Conservation (phyloP, 768 basidiomycete species). For the Boletus tomentosulus region DNA sequence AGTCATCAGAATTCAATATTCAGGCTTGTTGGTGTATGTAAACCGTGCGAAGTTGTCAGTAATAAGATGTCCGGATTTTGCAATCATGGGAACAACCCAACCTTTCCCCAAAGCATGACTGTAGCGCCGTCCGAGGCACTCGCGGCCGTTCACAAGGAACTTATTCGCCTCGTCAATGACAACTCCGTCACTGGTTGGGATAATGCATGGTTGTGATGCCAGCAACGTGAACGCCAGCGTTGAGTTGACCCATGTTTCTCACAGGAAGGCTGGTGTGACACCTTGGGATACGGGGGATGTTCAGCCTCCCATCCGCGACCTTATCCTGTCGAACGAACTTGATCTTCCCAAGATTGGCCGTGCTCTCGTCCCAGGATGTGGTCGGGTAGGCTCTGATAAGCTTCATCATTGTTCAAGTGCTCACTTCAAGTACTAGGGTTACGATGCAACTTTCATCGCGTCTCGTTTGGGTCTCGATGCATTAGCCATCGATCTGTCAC, state of each 20-base stretch:
- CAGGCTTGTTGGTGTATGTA: no score
- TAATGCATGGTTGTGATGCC: slow-evolving; percentile 9
- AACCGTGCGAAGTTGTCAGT: no score
- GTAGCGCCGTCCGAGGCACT: background rate
- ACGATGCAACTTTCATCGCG: slow-evolving; percentile 17
- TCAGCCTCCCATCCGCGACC: slow-evolving; percentile 53
- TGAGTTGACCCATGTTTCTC: background rate
- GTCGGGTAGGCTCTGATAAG: slow-evolving; percentile 30
- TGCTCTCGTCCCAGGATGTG: slow-evolving; percentile 58
- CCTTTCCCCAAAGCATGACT: background rate
- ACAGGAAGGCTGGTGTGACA: slow-evolving; percentile 46
- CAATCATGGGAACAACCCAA: background rate
- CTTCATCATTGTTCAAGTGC: background rate
- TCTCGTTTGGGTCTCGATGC: slow-evolving; percentile 15
- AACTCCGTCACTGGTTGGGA: slow-evolving; percentile 16
- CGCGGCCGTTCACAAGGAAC: background rate
- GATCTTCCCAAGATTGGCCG: slow-evolving; percentile 40
- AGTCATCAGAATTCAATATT: slow-evolving; percentile 24
- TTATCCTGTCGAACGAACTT: slow-evolving; percentile 44
- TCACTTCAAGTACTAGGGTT: slow-evolving; percentile 10
- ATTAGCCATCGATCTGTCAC: slow-evolving; percentile 16
- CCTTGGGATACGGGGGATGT: slow-evolving; percentile 60
- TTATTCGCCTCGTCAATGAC: slow-evolving; percentile 11
- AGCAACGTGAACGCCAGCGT: background rate
- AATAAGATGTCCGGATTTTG: no score